Evolutionary conservation across 2,329 filamentous ascomycete species (phyloP), one percentile per base, ranked within the genome.

Genomic region (Elsinoe batatas): DNA sequence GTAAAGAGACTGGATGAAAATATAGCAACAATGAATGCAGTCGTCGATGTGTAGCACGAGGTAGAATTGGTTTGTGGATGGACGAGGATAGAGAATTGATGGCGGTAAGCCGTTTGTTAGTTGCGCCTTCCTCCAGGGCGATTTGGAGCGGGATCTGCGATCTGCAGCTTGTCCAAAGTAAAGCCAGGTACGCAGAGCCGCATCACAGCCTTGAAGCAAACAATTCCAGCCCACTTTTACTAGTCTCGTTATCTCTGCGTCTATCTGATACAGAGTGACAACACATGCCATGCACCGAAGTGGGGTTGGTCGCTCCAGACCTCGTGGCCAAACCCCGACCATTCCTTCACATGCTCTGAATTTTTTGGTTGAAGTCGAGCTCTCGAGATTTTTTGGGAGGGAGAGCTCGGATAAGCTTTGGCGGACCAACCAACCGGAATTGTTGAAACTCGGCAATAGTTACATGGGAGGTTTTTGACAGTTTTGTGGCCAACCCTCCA

Each of bases 61-160:
- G 20, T 22, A 26, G 40, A 44, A 44, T 44, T 44, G 40, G 40
- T n/a, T 10, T 12, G 40, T 44, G 40, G 18, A 51, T 38, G 47
- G 47, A 15, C 36, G 35, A 38, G 15, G 33, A 17, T 4, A 17
- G 5, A 26, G 22, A 22, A 35, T 22, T 51, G 47, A 36, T 51
- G 33, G 47, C 47, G 47, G 47, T 51, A 32, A 51, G 47, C 47
- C 47, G 47, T 51, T 51, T 51, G 47, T 51, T 22, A 44, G 47
- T 51, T 51, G 32, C 47, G 47, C 32, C 47, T 51, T 51, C 47
- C 47, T 44, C 26, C 26, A 37, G 15, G 26, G 47, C 47, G 47
- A 51, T 51, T 51, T 42, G 17, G 32, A 38, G 32, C 30, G 26
- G 32, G 32, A 51, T 51, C 35, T 17, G 26, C 30, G 47, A 51